Evolutionary conservation across 2,329 filamentous ascomycete species (phyloP), one percentile per base, ranked within the genome.

Genomic region (Hirsutella thompsonii): DNA sequence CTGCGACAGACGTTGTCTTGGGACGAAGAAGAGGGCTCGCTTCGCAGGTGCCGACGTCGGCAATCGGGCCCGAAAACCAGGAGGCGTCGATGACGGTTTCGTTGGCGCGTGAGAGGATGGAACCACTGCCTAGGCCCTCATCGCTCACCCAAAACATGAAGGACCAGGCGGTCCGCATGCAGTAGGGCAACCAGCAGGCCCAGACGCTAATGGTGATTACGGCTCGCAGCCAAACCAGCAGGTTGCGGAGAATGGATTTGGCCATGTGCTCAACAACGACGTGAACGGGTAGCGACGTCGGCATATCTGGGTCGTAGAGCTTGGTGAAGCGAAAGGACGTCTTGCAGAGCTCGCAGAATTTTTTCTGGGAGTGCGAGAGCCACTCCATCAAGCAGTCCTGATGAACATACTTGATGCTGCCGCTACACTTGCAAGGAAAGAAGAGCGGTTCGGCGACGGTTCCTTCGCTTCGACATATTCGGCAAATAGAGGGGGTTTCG

Each of bases 311-410:
- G 46, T 89, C 81, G 66, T 98, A 98, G 32, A 98, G 76, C 63
- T 98, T 98, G 40, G 92, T 98, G 68, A 98, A 98, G 45, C 88
- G 84, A 57, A 96, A 98, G 0, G 89, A 81, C 2, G 92, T 98
- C 68, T 98, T 98, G 78, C 92, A 98, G 29, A 98, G 79, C 67
- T 98, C 92, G 70, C 93, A 98, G 68, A 98, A 85, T 62, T 96
- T 96, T 75, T 98, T 98, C 60, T 98, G 89, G 2, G 92, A 96
- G 62, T 98, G 93, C 38, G 88, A 90, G 19, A 98, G 72, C 92
- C 92, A 98, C 63, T 96, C 89, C 83, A 98, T 94, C 62, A 98
- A 67, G 60, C 92, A 98, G 59, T 93, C 85, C 63, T 98, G 92
- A 60, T 98, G 92, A 46, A 98, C 92, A 55, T 83, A 94, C 67